Conservation (phyloP, 2,329 filamentous ascomycete species). For the Diaporthe sp. region DNA sequence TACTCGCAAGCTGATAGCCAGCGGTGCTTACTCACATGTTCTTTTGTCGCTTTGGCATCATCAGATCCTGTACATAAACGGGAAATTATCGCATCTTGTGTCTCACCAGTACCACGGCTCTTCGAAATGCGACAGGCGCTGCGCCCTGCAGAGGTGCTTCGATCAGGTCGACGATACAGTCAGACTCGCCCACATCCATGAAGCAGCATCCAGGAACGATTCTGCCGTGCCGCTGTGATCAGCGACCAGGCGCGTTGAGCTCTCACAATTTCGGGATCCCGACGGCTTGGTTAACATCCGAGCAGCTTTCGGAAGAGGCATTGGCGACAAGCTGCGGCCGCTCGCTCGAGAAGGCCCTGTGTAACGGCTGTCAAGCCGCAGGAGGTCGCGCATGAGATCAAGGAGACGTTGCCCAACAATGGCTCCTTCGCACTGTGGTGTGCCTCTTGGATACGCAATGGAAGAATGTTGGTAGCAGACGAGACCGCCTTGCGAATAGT, state of each 20-base stretch:
- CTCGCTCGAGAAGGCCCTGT: conserved; percentile 30
- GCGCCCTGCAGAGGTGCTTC: not conserved
- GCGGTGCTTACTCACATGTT: conserved; percentile 8
- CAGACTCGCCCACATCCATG: conserved; percentile 8
- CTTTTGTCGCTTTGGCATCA: conserved; percentile 1
- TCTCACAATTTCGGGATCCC: conserved; percentile 23
- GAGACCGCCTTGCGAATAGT: not conserved
- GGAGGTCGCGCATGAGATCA: conserved; percentile 12
- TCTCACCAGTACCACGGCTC: conserved; percentile 30
- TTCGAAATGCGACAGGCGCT: not conserved
- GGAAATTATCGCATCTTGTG: conserved; percentile 18
- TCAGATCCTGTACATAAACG: conserved; percentile 27
- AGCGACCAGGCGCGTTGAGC: not conserved
- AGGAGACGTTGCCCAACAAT: not conserved
- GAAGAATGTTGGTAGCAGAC: not conserved
- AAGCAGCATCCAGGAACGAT: not conserved
- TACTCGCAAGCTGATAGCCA: conserved; percentile 22
- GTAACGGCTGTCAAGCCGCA: conserved; percentile 27
- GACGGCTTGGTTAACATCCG: conserved; percentile 15
- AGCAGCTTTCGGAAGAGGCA: not conserved
- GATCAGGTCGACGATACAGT: conserved; percentile 3
- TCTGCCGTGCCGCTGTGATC: not conserved
- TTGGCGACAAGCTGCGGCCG: conserved; percentile 18
- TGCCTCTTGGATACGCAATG: conserved; percentile 14
- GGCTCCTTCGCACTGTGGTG: conserved; percentile 9